Evolutionary conservation across 495 filamentous ascomycete species (phyloP), one percentile per base, ranked within the genome.

Genomic region (Neurospora sp.): DNA sequence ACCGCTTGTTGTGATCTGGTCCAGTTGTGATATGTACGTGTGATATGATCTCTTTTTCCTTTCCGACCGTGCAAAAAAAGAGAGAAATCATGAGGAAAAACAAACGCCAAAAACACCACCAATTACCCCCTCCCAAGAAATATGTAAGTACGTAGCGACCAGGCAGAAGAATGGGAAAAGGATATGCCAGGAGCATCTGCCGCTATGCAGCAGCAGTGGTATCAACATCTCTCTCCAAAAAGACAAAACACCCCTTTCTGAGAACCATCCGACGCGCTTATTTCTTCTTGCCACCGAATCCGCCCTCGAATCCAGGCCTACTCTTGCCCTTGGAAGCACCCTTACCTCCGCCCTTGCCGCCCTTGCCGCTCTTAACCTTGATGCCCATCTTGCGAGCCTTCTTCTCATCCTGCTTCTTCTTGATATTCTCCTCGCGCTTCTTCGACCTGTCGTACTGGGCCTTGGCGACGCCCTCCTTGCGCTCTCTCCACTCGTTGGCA

Each of bases 251-350:
- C 16, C 40, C 40, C 39, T 44, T 68, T 61, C 69, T 71, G 39
- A 27, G 59, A 20, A 69, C 38, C 27, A 61, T n/a, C 10, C 27
- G 38, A 35, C 27, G 69, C 38, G 69, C 38, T 70, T 61, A 74
- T 69, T 76, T 79, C 76, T 78, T 82, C 70, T 80, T 81, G 10
- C 83, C 85, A 77, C 91, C 93, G 80, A 97, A 94, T 75, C 90
- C 91, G n/a, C 95, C 96, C 82, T 98, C 96, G 79, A 97, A 97
- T 5, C 96, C 95, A 5, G 95, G 91, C 74, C 92, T 79, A 38
- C 83, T 85, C 82, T 91, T 87, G 75, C 87, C 87, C 75, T 86
- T 86, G 37, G 73, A 81, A 74, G 76, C 68, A 77, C 89, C 89
- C 59, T 84, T 85, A 80, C 89, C 89, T 65, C 53, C 53, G 27